phyloP scores from a whole-genome alignment of 2,329 filamentous ascomycete genomes.

The Cladophialophora carrionii region DNA sequence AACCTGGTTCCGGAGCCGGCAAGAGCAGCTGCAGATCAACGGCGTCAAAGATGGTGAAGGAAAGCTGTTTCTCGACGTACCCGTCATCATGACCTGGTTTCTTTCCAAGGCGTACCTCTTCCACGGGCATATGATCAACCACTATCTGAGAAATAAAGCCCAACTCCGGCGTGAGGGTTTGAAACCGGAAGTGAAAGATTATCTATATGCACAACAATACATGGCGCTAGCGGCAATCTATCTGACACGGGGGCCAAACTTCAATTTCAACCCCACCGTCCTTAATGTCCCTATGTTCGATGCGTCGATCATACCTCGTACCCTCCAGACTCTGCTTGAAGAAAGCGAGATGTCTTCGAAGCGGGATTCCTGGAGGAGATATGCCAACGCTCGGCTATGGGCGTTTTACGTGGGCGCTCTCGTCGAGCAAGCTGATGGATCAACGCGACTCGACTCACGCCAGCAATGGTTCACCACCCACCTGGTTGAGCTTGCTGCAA shows the following conservation, averaged over 20 bases:
- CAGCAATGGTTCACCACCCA: neutral
- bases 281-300: conserved; percentile 25
- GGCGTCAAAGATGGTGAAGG: conserved; percentile 1
- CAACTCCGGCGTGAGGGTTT: conserved; percentile 3
- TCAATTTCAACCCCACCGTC: conserved; percentile 16
- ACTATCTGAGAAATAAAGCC: conserved; percentile 9
- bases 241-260: conserved; percentile 8
- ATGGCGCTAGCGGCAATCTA: conserved; percentile 23
- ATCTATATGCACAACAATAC: conserved; percentile 23
- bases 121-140: conserved; percentile 18
- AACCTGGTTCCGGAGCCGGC: conserved; percentile 11
- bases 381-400: conserved; percentile 22
- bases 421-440: conserved; percentile 6
- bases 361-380: conserved; percentile 12
- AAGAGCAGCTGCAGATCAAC: conserved; percentile 10
- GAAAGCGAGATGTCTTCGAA: conserved; percentile 2
- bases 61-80: conserved; percentile 5
- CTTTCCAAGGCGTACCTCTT: conserved; percentile 15
- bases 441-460: neutral
- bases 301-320: conserved; percentile 6
- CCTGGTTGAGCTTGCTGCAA: conserved; percentile 6
- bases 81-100: conserved; percentile 16
- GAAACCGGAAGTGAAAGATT: conserved; percentile 15
- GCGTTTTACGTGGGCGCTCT: conserved; percentile 24
- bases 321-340: conserved; percentile 6